These are phyloP conservation scores for Anthostomella pinea DNA, from an alignment of 2,329 filamentous ascomycete genomes.

Conservation along the genomic window DNA sequence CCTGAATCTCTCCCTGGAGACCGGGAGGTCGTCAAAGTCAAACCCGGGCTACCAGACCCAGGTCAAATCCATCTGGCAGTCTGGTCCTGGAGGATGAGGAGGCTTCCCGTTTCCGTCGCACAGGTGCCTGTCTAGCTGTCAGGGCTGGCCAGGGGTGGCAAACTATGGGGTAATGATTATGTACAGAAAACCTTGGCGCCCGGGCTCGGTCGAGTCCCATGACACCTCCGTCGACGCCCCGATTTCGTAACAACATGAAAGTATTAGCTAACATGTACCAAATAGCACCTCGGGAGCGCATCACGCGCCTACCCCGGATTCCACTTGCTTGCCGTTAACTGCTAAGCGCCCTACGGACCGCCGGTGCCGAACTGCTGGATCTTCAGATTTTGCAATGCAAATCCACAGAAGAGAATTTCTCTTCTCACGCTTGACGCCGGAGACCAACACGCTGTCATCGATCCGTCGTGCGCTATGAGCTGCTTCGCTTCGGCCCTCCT, in stretches of 20 bases:
- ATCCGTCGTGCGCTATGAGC: too few species aligned
- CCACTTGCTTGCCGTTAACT: constrained; percentile 28
- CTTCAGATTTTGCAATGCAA: constrained; percentile 7
- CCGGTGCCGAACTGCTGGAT: constrained; percentile 4
- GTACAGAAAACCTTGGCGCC: constrained; percentile 23
- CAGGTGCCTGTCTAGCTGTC: too few species aligned
- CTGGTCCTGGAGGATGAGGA: too few species aligned
- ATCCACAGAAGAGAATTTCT: too few species aligned
- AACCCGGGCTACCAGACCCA: too few species aligned
- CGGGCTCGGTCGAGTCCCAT: constrained; percentile 17
- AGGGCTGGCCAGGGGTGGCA: constrained; percentile 18
- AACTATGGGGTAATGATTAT: constrained; percentile 34
- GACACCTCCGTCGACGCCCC: constrained; percentile 19
- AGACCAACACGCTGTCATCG: too few species aligned
- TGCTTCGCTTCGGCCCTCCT: too few species aligned
- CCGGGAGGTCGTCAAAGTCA: too few species aligned
- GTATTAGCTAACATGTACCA: constrained; percentile 27
- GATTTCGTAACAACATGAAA: constrained; percentile 29
- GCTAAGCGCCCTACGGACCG: constrained; percentile 25
- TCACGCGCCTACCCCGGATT: constrained; percentile 33
- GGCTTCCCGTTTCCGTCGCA: too few species aligned
- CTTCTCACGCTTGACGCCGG: constrained; percentile 8
- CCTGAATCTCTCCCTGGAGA: too few species aligned
- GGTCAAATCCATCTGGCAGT: too few species aligned
- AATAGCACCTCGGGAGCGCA: constrained; percentile 21